These are phyloP conservation scores for Fusarium napiforme DNA, from an alignment of 2,329 filamentous ascomycete genomes.

Conservation along the genomic window DNA sequence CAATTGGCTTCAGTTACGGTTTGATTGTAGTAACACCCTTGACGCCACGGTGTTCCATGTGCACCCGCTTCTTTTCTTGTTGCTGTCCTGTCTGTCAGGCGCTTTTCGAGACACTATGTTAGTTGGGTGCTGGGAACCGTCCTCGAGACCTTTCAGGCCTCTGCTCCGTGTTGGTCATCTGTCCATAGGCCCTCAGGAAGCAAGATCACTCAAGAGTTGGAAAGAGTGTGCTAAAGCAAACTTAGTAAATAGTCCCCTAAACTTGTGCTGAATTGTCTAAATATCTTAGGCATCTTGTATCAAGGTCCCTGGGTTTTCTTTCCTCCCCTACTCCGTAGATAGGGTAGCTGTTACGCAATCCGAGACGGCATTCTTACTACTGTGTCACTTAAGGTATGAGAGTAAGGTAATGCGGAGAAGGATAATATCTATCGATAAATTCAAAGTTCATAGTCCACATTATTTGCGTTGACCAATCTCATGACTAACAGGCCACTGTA, in stretches of 20 bases:
- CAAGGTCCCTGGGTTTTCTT: not conserved
- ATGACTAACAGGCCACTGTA: not conserved
- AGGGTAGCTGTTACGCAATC: not conserved
- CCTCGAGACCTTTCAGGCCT: not conserved
- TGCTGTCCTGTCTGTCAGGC: not conserved
- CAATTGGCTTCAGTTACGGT: not conserved
- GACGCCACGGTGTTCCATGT: constrained; percentile 13
- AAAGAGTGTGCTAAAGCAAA: not conserved
- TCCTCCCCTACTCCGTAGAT: not conserved
- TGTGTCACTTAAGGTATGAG: constrained; percentile 7
- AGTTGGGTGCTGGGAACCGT: not conserved
- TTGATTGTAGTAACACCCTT: constrained; percentile 9
- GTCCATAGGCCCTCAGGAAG: not conserved
- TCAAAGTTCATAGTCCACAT: too few relatives aligned
- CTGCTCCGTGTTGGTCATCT: not conserved
- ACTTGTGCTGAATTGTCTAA: not conserved
- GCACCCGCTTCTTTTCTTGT: not conserved
- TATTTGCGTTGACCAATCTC: not conserved
- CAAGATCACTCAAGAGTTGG: not conserved
- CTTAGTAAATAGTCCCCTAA: not conserved
- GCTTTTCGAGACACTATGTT: not conserved
- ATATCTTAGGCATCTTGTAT: not conserved
- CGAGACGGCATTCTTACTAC: not conserved
- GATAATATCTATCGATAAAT: not conserved
- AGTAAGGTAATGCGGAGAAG: not conserved